phyloP scores from a whole-genome alignment of 768 basidiomycete genomes.

The Mycena polygramma region DNA sequence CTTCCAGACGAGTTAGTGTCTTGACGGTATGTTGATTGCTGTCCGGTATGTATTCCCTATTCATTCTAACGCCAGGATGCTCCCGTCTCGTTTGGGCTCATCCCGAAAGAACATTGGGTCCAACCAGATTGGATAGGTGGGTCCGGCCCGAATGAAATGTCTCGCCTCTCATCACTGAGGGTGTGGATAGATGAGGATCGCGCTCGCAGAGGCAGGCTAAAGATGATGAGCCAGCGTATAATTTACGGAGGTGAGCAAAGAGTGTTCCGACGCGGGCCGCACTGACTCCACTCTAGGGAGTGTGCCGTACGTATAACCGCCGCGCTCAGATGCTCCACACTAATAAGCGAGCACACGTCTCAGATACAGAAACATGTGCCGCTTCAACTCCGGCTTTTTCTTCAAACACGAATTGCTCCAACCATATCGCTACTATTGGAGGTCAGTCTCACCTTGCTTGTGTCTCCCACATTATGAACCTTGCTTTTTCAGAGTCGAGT shows the following conservation, averaged over 20 bases:
- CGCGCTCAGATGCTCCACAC: too few relatives aligned
- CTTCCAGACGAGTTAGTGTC: conserved; percentile 60
- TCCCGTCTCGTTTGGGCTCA: conserved; percentile 76
- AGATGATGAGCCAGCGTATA: conserved; percentile 73
- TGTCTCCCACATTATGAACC: not conserved
- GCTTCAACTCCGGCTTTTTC: conserved; percentile 81
- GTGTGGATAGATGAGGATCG: conserved; percentile 74
- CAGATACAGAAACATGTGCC: conserved; percentile 73
- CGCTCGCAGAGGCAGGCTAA: conserved; percentile 69
- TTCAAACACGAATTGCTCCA: conserved; percentile 78
- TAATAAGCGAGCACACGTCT: too few relatives aligned
- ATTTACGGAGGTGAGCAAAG: conserved; percentile 66
- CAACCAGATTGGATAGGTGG: conserved; percentile 21
- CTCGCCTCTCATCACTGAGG: not conserved
- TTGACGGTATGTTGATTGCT: conserved; percentile 54
- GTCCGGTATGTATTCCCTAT: not conserved
- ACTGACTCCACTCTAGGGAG: conserved; percentile 43
- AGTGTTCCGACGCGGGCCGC: not conserved
- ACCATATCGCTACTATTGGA: conserved; percentile 83
- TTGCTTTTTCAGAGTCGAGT: conserved; percentile 74
- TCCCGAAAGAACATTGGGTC: conserved; percentile 81
- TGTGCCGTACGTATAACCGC: conserved; percentile 46
- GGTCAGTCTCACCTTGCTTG: conserved; percentile 55
- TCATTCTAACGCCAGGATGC: conserved; percentile 47
- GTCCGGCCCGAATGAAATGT: not conserved